Conservation (phyloP, 805 yeast genomes). For the Metschnikowia rubicola region DNA sequence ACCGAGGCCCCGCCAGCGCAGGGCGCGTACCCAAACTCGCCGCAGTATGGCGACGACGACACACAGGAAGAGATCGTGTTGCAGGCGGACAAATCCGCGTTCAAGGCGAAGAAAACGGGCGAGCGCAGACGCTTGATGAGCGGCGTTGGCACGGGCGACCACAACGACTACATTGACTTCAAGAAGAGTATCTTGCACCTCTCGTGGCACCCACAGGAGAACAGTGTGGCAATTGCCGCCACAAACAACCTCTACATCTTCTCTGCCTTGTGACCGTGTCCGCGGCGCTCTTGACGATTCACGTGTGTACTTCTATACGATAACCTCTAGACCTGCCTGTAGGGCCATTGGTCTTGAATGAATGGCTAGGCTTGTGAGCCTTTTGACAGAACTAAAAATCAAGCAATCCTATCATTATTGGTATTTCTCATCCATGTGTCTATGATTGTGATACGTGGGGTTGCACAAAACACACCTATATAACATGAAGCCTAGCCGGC, state of each 20-base stretch:
- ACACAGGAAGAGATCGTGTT: constrained; percentile 63
- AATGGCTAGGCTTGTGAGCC: too few relatives aligned
- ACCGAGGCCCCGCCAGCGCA: constrained; percentile 26
- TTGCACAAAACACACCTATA: too few relatives aligned
- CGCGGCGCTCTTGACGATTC: background rate
- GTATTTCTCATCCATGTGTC: too few relatives aligned
- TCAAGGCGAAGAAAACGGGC: constrained; percentile 69
- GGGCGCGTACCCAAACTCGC: constrained; percentile 30
- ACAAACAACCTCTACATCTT: constrained; percentile 89
- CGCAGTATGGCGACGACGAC: constrained; percentile 29
- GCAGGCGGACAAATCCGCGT: constrained; percentile 97
- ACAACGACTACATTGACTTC: constrained; percentile 76
- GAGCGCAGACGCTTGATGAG: constrained; percentile 50
- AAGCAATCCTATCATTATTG: too few relatives aligned
- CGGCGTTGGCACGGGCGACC: constrained; percentile 53
- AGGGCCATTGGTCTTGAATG: background rate
- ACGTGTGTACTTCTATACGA: background rate
- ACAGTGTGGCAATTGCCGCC: constrained; percentile 96
- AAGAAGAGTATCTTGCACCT: constrained; percentile 90
- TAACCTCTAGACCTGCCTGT: background rate
- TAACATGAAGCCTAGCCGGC: too few relatives aligned
- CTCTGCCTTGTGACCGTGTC: constrained; percentile 54
- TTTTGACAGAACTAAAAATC: too few relatives aligned
- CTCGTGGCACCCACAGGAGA: constrained; percentile 98
- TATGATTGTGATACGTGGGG: too few relatives aligned